These are phyloP conservation scores for Penicillium arizonense DNA, from an alignment of 495 filamentous ascomycete species.

Conservation along the genomic window DNA sequence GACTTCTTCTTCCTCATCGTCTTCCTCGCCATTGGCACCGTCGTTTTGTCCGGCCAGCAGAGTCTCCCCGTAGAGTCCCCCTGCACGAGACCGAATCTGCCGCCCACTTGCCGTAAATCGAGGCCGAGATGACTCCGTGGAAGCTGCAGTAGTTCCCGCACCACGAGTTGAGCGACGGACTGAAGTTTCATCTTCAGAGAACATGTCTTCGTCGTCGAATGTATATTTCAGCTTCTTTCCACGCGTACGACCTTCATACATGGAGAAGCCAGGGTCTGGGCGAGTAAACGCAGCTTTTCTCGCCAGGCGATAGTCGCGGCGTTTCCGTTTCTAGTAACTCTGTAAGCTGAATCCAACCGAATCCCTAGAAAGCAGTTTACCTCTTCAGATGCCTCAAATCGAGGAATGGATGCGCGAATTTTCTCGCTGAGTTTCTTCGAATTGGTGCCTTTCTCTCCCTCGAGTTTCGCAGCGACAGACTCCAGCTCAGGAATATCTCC, in stretches of 20 bases:
- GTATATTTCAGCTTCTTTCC: conserved; percentile 96
- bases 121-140: conserved; percentile 66
- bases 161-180: conserved; percentile 73
- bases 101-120: conserved; percentile 89
- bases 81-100: conserved; percentile 73
- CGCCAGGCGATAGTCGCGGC: conserved; percentile 83
- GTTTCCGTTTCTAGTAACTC: conserved; percentile 71
- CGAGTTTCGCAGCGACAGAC: conserved; percentile 68
- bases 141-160: conserved; percentile 63
- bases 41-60: conserved; percentile 54
- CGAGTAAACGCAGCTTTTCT: conserved; percentile 86
- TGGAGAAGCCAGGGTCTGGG: conserved; percentile 83
- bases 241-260: conserved; percentile 94
- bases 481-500: conserved; percentile 86
- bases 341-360: conserved; percentile 26
- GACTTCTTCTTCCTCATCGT: conserved; percentile 28
- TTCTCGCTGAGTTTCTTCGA: conserved; percentile 72
- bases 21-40: conserved; percentile 25
- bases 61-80: conserved; percentile 77
- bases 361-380: conserved; percentile 41
- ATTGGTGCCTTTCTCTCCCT: conserved; percentile 74
- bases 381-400: conserved; percentile 94
- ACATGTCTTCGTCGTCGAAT: conserved; percentile 82
- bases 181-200: conserved; percentile 64
- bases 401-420: conserved; percentile 78